These are phyloP conservation scores for Fusarium sp. DNA, from an alignment of 2,329 filamentous ascomycete species.

Conservation along the genomic window DNA sequence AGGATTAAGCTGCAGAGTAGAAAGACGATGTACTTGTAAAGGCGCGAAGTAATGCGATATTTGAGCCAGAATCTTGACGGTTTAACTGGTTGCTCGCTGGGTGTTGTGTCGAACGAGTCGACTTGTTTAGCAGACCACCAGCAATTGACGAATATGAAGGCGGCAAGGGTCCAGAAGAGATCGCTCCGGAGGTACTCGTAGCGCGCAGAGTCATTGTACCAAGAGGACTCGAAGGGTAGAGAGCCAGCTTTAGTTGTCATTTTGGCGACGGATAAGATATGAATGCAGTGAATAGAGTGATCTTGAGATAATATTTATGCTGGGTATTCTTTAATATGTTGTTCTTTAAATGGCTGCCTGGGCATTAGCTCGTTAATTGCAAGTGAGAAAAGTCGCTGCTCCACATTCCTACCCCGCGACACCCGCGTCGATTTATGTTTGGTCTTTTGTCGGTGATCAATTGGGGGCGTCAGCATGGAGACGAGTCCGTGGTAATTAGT, in stretches of 20 bases:
- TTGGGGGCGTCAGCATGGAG: not conserved
- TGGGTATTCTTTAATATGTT: not conserved
- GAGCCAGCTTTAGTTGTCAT: not conserved
- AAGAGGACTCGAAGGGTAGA: not conserved
- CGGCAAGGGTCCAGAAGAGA: conserved; percentile 24
- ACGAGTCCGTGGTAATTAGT: not conserved
- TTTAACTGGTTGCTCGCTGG: not conserved
- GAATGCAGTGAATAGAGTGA: not conserved
- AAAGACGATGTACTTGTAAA: not conserved
- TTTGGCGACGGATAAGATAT: not conserved
- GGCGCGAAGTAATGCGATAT: conserved; percentile 13
- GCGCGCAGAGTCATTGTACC: conserved; percentile 22
- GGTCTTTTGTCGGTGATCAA: not conserved
- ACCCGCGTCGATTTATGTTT: not conserved
- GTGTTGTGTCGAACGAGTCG: not conserved
- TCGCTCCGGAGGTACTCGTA: conserved; percentile 32
- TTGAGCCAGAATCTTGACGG: not conserved
- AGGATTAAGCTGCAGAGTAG: not conserved
- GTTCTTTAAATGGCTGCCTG: conserved; percentile 19
- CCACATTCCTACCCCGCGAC: not conserved
- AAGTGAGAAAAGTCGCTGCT: not conserved
- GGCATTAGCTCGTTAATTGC: not conserved
- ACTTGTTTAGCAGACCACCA: conserved; percentile 22
- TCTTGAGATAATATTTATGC: too few relatives aligned
- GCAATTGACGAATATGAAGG: conserved; percentile 15